Conservation (phyloP, 768 basidiomycete genomes). For the Cubamyces lactineus region DNA sequence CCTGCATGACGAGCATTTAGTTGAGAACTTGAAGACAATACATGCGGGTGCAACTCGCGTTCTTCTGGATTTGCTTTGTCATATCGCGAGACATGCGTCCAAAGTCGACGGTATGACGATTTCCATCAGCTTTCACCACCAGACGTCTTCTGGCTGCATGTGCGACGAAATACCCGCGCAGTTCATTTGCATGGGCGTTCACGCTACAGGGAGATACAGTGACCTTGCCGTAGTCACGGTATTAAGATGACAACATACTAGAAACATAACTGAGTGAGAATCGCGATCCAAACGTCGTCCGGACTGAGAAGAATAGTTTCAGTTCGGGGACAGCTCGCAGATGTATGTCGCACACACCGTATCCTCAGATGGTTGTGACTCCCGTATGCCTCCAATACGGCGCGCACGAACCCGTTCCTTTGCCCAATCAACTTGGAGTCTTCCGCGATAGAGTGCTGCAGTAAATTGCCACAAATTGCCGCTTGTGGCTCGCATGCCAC, state of each 20-base stretch:
- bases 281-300: conserved; percentile 54
- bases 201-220: conserved; percentile 14
- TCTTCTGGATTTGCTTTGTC: conserved; percentile 30
- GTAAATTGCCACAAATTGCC: no score
- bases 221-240: no score
- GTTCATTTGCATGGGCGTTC: conserved; percentile 36
- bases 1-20: conserved; percentile 4
- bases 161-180: conserved; percentile 39
- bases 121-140: no score
- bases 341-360: neutral
- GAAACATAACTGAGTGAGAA: conserved; percentile 42
- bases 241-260: conserved; percentile 20
- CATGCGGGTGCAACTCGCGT: neutral
- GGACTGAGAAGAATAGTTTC: conserved; percentile 40
- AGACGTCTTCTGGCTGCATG: conserved; percentile 36
- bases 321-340: no score
- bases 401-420: conserved; percentile 7
- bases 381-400: conserved; percentile 9
- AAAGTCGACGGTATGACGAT: conserved; percentile 34
- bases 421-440: neutral
- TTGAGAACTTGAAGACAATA: no score
- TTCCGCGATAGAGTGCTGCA: neutral
- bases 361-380: conserved; percentile 8
- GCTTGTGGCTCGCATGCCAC: no score
- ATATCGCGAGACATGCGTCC: conserved; percentile 35